Evolutionary conservation across 768 basidiomycete species (phyloP).

Genomic region (Ephemerocybe angulata): DNA sequence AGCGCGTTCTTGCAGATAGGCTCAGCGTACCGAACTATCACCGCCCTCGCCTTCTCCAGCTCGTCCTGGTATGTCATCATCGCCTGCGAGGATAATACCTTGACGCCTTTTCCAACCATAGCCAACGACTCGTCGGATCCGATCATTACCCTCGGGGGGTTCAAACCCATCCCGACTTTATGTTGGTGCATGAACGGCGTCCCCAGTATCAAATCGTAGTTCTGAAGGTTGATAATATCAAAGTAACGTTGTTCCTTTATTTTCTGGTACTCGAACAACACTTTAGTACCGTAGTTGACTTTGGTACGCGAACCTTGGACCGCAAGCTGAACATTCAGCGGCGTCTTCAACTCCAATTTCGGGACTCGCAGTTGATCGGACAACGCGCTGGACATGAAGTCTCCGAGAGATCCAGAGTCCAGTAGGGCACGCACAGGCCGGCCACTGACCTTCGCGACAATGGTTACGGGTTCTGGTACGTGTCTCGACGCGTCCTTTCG

Average conservation of each 20-base stretch:
- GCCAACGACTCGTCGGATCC: constrained; percentile 18
- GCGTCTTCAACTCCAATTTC: constrained; percentile 22
- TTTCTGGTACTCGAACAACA: constrained; percentile 29
- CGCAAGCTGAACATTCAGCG: constrained; percentile 35
- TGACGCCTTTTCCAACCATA: constrained; percentile 12
- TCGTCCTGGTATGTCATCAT: constrained; percentile 10
- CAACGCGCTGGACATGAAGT: constrained; percentile 31
- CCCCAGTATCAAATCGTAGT: constrained; percentile 40
- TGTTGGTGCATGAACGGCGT: constrained; percentile 38
- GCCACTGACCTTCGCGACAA: constrained; percentile 30
- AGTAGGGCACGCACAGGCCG: constrained; percentile 30
- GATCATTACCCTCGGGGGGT: constrained; percentile 23
- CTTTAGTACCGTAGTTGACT: constrained; percentile 27
- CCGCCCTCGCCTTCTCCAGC: constrained; percentile 9
- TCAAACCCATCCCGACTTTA: constrained; percentile 22
- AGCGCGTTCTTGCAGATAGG: constrained; percentile 22
- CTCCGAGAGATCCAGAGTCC: too few species aligned
- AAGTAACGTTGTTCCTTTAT: too few species aligned
- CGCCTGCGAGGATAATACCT: constrained; percentile 8
- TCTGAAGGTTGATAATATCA: too few species aligned
- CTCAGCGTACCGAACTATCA: constrained; percentile 19
- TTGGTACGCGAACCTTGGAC: constrained; percentile 38
- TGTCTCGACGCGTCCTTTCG: constrained; percentile 6
- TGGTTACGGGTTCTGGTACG: constrained; percentile 31
- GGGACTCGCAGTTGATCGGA: constrained; percentile 34